A percentile compares a stretch with the other conserved stretches of the same genome.
phyloP scores from a whole-genome alignment of 164 flowering plant genomes.

The Vitis cinerea region DNA sequence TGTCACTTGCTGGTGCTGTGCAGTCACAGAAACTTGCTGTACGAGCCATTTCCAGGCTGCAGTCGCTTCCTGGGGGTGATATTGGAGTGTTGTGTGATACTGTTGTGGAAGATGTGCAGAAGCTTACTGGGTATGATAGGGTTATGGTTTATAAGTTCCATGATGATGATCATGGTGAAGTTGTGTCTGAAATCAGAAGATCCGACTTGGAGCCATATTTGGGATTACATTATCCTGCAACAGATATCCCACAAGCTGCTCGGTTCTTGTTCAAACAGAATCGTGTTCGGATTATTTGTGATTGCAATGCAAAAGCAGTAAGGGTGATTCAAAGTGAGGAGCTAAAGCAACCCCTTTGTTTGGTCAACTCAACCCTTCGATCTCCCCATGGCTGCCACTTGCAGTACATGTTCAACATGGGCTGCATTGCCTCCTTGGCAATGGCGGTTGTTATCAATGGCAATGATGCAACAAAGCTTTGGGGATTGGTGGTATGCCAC shows the following conservation, averaged over 20 bases:
- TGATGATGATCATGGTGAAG: conserved; percentile 86
- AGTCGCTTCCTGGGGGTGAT: conserved; percentile 66
- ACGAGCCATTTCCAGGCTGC: conserved; percentile 64
- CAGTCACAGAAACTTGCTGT: conserved; percentile 77
- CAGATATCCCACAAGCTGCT: conserved; percentile 75
- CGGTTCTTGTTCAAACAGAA: conserved; percentile 77
- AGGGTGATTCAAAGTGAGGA: conserved; percentile 46
- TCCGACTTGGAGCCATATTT: conserved; percentile 70
- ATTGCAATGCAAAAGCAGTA: conserved; percentile 53
- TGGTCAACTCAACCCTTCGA: conserved; percentile 61
- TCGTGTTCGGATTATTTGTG: conserved; percentile 66
- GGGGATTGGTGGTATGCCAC: conserved; percentile 84
- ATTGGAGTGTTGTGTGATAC: conserved; percentile 56
- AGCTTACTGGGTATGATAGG: conserved; percentile 74
- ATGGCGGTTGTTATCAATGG: conserved; percentile 54
- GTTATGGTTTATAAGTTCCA: conserved; percentile 84
- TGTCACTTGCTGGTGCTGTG: conserved; percentile 59
- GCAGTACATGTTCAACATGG: conserved; percentile 76
- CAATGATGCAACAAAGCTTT: conserved; percentile 49
- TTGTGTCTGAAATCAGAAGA: conserved; percentile 61
- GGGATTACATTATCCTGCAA: conserved; percentile 77
- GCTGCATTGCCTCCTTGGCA: conserved; percentile 58
- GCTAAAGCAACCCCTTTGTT: conserved; percentile 43
- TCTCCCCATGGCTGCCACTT: conserved; percentile 68
- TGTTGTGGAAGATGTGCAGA: conserved; percentile 57